Evolutionary conservation across 1,284 basidiomycete species (phyloP).

Genomic region (Ustilago shanxiensis): DNA sequence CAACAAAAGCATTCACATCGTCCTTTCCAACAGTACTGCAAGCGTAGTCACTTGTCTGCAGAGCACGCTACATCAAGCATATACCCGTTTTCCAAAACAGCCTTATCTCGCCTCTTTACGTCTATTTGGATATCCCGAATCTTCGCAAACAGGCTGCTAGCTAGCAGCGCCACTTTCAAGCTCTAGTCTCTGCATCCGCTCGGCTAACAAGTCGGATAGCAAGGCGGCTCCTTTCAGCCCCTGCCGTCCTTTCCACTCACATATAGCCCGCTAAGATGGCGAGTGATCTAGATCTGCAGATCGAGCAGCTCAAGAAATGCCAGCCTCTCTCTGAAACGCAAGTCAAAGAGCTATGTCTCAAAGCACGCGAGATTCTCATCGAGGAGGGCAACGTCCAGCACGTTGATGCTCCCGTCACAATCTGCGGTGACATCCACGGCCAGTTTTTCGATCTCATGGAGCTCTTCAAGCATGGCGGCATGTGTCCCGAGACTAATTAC

Average conservation of each 20-base stretch:
- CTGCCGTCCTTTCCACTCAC: conserved; percentile 10
- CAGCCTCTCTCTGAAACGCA: conserved; percentile 64
- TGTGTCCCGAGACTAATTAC: conserved; percentile 95
- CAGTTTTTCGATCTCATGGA: conserved; percentile 99
- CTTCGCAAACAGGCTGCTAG: neutral
- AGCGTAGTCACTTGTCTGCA: neutral
- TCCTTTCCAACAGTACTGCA: neutral
- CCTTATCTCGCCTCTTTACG: neutral
- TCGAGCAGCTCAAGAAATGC: conserved; percentile 65
- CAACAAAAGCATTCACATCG: neutral
- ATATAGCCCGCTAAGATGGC: conserved; percentile 34
- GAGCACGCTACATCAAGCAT: too few species aligned
- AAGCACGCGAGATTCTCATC: conserved; percentile 91
- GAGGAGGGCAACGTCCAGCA: conserved; percentile 98
- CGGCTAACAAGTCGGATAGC: conserved; percentile 16
- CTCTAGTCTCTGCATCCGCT: conserved; percentile 5
- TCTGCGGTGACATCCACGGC: conserved; percentile 98
- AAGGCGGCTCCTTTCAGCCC: conserved; percentile 23
- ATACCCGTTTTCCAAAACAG: too few species aligned
- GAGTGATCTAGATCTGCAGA: conserved; percentile 62
- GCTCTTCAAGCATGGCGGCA: conserved; percentile 93
- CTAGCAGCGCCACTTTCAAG: neutral
- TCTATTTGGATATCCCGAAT: neutral
- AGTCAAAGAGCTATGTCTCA: conserved; percentile 79
- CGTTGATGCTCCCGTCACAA: conserved; percentile 95